Evolutionary conservation across 306 rosid species (phyloP).

Genomic region (Boehmeria nivea): DNA sequence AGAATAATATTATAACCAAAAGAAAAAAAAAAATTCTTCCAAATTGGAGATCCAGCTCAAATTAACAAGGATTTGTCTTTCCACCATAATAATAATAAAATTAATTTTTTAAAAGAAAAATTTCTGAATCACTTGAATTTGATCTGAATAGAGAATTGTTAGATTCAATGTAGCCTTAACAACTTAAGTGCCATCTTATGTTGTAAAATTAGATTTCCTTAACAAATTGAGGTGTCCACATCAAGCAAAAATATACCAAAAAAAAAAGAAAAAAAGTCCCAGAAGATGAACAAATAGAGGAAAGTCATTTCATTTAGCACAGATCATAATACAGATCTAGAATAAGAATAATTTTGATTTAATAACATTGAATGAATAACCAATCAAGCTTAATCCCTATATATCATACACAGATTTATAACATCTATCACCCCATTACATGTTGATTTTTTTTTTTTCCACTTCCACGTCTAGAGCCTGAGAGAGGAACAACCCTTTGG

Average conservation of each 20-base stretch:
- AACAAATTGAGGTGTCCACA: not conserved
- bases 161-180: too few relatives aligned
- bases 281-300: not conserved
- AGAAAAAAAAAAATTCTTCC: not conserved
- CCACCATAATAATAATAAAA: not conserved
- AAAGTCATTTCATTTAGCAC: slow-evolving; percentile 2
- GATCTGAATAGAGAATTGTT: too few relatives aligned
- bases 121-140: too few relatives aligned
- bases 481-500: slow-evolving; percentile 38
- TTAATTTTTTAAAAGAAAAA: too few relatives aligned
- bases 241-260: not conserved
- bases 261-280: not conserved
- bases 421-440: not conserved
- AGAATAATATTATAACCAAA: not conserved
- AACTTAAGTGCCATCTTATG: too few relatives aligned
- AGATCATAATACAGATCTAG: slow-evolving; percentile 3
- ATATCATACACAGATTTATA: slow-evolving; percentile 24
- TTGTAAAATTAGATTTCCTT: too few relatives aligned
- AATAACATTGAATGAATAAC: slow-evolving; percentile 24
- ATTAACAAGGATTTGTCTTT: not conserved
- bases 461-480: not conserved
- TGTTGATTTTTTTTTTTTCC: not conserved
- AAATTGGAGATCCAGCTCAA: not conserved
- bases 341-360: slow-evolving; percentile 11
- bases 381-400: slow-evolving; percentile 31